Conservation (phyloP, 2,329 filamentous ascomycete genomes). For the Xylaria hypoxylon region DNA sequence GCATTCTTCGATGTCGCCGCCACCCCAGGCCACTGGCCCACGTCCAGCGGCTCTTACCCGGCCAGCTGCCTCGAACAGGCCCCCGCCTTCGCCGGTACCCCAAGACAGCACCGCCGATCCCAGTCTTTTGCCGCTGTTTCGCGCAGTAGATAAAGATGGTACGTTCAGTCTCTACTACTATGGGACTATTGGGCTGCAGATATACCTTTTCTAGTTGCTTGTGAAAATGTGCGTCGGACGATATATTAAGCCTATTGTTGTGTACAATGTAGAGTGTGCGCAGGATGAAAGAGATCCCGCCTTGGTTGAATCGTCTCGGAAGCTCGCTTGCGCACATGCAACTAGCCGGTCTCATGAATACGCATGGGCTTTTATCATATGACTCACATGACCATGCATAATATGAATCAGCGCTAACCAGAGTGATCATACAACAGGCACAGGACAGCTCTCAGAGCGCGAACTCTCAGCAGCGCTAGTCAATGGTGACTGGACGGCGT, state of each 20-base stretch:
- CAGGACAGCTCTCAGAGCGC: conserved; percentile 83
- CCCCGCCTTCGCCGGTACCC: conserved; percentile 73
- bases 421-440: conserved; percentile 61
- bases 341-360: neutral
- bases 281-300: neutral
- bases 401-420: conserved; percentile 24
- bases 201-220: conserved; percentile 1
- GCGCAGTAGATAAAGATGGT: conserved; percentile 89
- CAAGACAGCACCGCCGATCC: conserved; percentile 69
- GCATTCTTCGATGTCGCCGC: conserved; percentile 61
- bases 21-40: conserved; percentile 58
- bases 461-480: conserved; percentile 92
- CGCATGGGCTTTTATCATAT: conserved; percentile 15
- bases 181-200: neutral
- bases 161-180: conserved; percentile 47
- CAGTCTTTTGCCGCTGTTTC: conserved; percentile 86
- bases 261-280: neutral
- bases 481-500: conserved; percentile 95
- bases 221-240: neutral
- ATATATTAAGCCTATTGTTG: neutral
- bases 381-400: conserved; percentile 26
- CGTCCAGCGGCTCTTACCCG: conserved; percentile 60
- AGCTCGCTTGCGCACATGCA: conserved; percentile 7
- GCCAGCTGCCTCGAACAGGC: conserved; percentile 68
- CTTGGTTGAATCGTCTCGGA: neutral